These are phyloP conservation scores for Cladosporium austrohemisphaericum DNA, from an alignment of 2,329 filamentous ascomycete genomes.

Conservation along the genomic window DNA sequence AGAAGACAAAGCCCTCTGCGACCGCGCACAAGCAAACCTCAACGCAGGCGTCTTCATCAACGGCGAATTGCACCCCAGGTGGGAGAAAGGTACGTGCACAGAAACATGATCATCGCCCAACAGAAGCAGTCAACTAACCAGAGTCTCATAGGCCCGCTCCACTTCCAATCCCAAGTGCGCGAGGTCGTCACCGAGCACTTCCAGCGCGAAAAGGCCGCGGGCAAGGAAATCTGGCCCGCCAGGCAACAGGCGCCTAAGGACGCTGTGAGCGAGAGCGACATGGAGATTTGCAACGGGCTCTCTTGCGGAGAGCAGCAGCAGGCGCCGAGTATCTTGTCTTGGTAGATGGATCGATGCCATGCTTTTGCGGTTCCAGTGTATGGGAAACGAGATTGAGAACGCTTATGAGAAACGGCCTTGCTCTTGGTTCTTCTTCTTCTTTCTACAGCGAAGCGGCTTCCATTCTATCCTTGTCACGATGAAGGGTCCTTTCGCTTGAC, in stretches of 20 bases:
- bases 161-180: conserved; percentile 50
- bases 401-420: too few relatives aligned
- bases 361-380: too few relatives aligned
- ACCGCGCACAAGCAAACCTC: conserved; percentile 55
- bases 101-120: too few relatives aligned
- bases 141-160: conserved; percentile 50
- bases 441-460: too few relatives aligned
- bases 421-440: too few relatives aligned
- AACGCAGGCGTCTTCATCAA: conserved; percentile 57
- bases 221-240: conserved; percentile 52
- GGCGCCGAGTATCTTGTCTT: conserved; percentile 1
- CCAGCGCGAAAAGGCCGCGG: conserved; percentile 42
- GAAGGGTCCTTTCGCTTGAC: too few relatives aligned
- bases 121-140: too few relatives aligned
- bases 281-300: conserved; percentile 20
- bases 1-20: conserved; percentile 61
- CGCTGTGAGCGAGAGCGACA: conserved; percentile 17
- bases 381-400: too few relatives aligned
- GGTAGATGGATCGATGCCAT: conserved; percentile 4
- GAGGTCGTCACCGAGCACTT: conserved; percentile 46
- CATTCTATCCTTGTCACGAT: too few relatives aligned
- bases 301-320: neutral
- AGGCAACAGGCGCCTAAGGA: conserved; percentile 24
- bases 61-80: conserved; percentile 55
- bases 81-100: conserved; percentile 12